Percentiles rank a stretch among this genome's conserved stretches.
Evolutionary conservation across 345 rosid genomes (phyloP).

Genomic region (Linum trigynum): DNA sequence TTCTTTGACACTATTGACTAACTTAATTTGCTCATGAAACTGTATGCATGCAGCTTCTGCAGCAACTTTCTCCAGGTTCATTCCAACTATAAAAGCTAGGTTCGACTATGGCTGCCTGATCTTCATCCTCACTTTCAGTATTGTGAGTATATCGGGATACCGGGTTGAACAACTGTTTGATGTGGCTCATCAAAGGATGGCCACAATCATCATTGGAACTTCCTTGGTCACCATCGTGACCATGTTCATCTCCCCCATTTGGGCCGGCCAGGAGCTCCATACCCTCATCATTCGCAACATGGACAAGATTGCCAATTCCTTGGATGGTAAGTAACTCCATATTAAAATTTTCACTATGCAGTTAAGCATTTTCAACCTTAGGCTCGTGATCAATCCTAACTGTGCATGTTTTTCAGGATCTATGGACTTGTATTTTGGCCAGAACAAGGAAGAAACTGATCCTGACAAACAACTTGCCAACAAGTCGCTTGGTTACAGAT

Average conservation of each 20-base stretch:
- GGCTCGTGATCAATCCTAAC: too few relatives aligned
- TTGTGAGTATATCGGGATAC: constrained; percentile 58
- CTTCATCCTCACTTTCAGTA: constrained; percentile 73
- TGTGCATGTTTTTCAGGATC: constrained; percentile 26
- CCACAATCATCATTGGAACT: constrained; percentile 55
- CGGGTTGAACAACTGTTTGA: constrained; percentile 44
- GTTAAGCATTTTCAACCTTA: too few relatives aligned
- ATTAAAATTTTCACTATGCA: too few relatives aligned
- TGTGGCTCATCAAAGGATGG: constrained; percentile 50
- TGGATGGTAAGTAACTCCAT: constrained; percentile 38
- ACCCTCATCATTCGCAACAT: constrained; percentile 39
- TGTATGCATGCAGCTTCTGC: constrained; percentile 41
- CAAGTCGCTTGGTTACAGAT: constrained; percentile 31
- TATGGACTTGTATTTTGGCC: constrained; percentile 36
- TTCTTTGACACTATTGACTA: neutral
- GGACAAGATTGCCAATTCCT: constrained; percentile 50
- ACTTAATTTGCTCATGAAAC: neutral
- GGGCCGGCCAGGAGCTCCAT: constrained; percentile 80
- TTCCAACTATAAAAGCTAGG: constrained; percentile 55
- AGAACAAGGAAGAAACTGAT: constrained; percentile 14
- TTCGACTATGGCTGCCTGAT: constrained; percentile 72
- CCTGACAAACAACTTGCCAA: neutral
- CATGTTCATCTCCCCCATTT: constrained; percentile 52
- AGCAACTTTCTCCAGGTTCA: constrained; percentile 66
- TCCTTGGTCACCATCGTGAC: constrained; percentile 48